Base-by-base conservation (phyloP, 306 rosid genomes). In the Alnus rubra region DNA sequence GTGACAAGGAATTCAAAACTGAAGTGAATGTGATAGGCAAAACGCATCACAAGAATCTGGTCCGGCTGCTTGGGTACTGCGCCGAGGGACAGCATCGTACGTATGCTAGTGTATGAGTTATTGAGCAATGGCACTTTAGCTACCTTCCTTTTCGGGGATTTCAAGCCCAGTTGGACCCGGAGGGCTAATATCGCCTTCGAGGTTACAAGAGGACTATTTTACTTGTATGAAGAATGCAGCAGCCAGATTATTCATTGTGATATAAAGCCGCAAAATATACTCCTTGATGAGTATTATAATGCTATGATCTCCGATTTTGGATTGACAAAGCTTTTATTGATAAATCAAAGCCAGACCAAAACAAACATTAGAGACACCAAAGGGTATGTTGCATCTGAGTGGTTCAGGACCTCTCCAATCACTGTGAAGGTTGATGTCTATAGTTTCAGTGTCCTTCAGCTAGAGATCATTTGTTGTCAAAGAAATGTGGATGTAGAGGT, bases 201-300 rank as follows among this genome's bases (percentile, higher is more conserved):
- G n/a, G 42, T 67, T 71, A 73, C 84, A 4, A 77, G 13, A 58
- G 87, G 71, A 54, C 63, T 80, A 28, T 9, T 65, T 48, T 80
- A 84, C 28, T 80, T 84, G 37, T 84, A 76, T n/a, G 87, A 86
- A 62, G 89, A 86, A 49, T 83, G 85, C 54, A 56, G 10, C 79
- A 69, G 79, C 3, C 83, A 80, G 33, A 86, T 75, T 69, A 78
- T 80, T 16, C 89, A 83, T 7, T 86, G 85, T 3, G 87, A 84
- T 50, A 80, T 80, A 31, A 84, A 84, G 79, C 87, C 87, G 35
- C 84, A 84, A 28, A 84, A 80, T 80, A 86, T 82, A 35, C 87
- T 82, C 74, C 81, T 86, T 0, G 82, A 86, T 42, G 88, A 81
- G 8, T 13, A 50, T 35, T 84, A 45, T 69, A 53, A 33, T 30